Base-by-base conservation (phyloP, 495 filamentous ascomycete species). In the Ramalina peruviana region DNA sequence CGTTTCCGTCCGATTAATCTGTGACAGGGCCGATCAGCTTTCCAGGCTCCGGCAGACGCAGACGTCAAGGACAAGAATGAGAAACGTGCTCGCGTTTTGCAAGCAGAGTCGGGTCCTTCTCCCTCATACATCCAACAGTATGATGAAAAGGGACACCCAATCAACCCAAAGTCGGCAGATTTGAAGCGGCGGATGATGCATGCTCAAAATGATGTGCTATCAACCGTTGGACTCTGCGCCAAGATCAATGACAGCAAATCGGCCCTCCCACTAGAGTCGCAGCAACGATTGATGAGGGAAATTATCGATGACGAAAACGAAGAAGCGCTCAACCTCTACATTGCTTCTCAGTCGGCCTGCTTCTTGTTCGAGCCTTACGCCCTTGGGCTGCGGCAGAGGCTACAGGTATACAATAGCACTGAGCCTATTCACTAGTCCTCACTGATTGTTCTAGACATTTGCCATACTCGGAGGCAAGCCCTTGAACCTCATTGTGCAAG, bases 141-240 rank as follows among this genome's bases (percentile, higher is more conserved):
- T 62, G 82, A 86, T 63, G 71, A 74, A n/a, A 72, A 76, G 48
- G 84, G 83, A 13, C 78, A 81, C 47, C 79, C 83, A 6, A 64
- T 79, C 36, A 86, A 86, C 56, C 71, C 71, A 0, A 72, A 73
- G 41, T 75, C 72, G 1, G 70, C 65, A 43, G 45, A 54, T 20
- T 53, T 71, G 21, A 71, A 65, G 4, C 61, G 69, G 36, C 65
- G 65, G 16, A 66, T 74, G 4, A 61, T 70, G 48, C 67, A 69
- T 61, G 74, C 74, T 0, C 73, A 76, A 50, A 78, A 78, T 65
- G 74, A 77, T 54, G 70, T 78, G 10, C 65, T 75, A n/a, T 70
- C 72, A 12, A 75, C 71, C 2, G 73, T 76, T 65, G 73, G 74
- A 3, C 64, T 74, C 19, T 73, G 74, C 41, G 69, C 69, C 48